Percentiles rank a stretch among this genome's conserved stretches.
phyloP scores from a whole-genome alignment of 176 grass and related monocot genomes.

The Rhynchospora pubera region DNA sequence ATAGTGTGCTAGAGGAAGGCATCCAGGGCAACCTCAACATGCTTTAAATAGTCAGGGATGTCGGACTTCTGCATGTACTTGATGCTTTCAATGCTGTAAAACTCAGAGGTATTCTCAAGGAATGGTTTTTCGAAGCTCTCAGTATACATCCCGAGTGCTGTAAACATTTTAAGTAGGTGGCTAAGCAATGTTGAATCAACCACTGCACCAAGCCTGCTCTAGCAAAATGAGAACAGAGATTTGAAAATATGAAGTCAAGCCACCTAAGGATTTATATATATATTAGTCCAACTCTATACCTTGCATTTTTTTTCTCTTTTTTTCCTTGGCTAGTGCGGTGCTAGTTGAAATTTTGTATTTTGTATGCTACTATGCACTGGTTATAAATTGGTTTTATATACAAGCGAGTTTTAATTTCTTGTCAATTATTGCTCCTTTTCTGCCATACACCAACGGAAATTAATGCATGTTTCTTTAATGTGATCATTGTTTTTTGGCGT shows the following conservation, averaged over 20 bases:
- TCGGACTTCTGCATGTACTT: conserved; percentile 97
- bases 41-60: conserved; percentile 92
- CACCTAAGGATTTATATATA: not conserved
- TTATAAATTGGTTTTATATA: too few relatives aligned
- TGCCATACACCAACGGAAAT: too few relatives aligned
- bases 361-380: too few relatives aligned
- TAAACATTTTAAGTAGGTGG: conserved; percentile 98
- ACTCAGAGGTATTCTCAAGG: conserved; percentile 79
- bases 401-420: too few relatives aligned
- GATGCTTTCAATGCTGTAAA: conserved; percentile 90
- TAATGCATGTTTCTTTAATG: too few relatives aligned
- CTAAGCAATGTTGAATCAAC: conserved; percentile 85
- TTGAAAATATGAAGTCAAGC: not conserved
- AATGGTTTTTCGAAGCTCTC: conserved; percentile 90
- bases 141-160: conserved; percentile 85
- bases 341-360: too few relatives aligned
- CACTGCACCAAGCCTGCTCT: conserved; percentile 78
- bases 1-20: conserved; percentile 6
- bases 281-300: not conserved
- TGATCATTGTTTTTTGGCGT: too few relatives aligned
- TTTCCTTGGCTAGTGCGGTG: not conserved
- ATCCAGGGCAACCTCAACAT: conserved; percentile 59
- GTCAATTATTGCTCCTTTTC: too few relatives aligned
- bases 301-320: not conserved
- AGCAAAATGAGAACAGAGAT: not conserved